Evolutionary conservation across 768 basidiomycete species (phyloP).

Genomic region (Kwoniella heveanensis): DNA sequence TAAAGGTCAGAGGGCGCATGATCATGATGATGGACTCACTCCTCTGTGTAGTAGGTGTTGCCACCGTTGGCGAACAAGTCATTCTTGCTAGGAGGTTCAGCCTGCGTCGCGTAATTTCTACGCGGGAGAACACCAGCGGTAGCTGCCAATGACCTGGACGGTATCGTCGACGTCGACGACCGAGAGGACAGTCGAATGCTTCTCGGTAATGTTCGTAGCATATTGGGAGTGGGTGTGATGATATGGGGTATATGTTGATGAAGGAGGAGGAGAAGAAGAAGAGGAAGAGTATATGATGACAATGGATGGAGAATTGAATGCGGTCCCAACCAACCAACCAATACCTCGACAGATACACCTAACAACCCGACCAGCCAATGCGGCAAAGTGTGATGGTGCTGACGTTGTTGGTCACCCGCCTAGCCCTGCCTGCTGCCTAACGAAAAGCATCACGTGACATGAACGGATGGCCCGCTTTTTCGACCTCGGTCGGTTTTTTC

Average conservation of each 20-base stretch:
- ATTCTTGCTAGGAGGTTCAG: conserved; percentile 50
- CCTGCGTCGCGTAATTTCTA: conserved; percentile 43
- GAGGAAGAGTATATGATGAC: not conserved
- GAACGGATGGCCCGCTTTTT: conserved; percentile 1
- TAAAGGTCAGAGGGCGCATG: no score
- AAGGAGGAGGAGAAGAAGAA: not conserved
- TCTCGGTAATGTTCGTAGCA: conserved; percentile 40
- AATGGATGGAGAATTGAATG: not conserved
- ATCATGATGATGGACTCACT: conserved; percentile 55
- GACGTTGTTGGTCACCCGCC: no score
- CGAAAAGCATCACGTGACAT: not conserved
- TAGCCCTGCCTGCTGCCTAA: no score
- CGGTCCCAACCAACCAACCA: not conserved
- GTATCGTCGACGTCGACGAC: not conserved
- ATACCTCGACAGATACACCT: no score
- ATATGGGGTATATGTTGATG: not conserved
- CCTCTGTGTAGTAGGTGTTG: conserved; percentile 89
- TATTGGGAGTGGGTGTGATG: conserved; percentile 20
- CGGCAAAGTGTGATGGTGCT: not conserved
- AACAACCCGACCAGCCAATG: not conserved
- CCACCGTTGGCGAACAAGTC: conserved; percentile 82
- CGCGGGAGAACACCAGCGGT: conserved; percentile 12
- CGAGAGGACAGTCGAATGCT: conserved; percentile 21
- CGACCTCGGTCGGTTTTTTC: not conserved
- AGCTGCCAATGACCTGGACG: not conserved